Base-by-base conservation (phyloP, 2,329 filamentous ascomycete species). In the Talaromyces albobiverticillius region DNA sequence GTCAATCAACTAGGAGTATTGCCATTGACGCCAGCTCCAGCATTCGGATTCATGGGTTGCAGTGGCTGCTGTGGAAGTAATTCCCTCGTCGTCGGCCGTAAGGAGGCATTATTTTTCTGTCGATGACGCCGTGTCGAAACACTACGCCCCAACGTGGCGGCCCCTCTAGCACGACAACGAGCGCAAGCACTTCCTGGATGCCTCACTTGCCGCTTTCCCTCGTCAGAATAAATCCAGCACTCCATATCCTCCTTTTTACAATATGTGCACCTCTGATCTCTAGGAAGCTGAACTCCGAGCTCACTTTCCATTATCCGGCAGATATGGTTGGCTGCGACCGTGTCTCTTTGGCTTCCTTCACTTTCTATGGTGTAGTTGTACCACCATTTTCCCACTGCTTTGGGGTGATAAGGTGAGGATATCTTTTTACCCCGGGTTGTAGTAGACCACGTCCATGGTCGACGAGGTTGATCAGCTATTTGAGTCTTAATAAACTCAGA, bases 231-330 rank as follows among this genome's bases (percentile, higher is more conserved):
- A 13, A 53, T 20, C 51, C 43, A 48, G 22, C 43, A 53, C 25
- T 53, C 43, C 25, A 1, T 9, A n/a, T 18, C 34, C 2, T 16
- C 18, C 7, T 2, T 0, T 13, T 25, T 42, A 26, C 51, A 53
- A 9, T 20, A 2, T 0, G 18, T 18, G 18, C 43, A 53, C 10
- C 43, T 11, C 8, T 53, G n/a, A 2, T 47, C 34, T 3, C 43
- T 34, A 6, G 32, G 4, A 3, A 53, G 18, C 32, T 47, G 43
- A 14, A 41, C 7, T 3, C 34, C 34, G 20, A 53, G 43, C 41
- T 53, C 51, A 3, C 25, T 53, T 14, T 53, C 51, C 43, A 53
- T 53, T 14, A 53, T 53, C 9, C 34, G 13, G 3, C 43, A 25
- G n/a, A 53, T 32, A 25, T 53, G 34, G 2, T 31, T 46, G 18